A percentile compares a stretch with the other conserved stretches of the same genome.
Conservation (phyloP, 140 eudicot genomes). For the Bidens hawaiensis region DNA sequence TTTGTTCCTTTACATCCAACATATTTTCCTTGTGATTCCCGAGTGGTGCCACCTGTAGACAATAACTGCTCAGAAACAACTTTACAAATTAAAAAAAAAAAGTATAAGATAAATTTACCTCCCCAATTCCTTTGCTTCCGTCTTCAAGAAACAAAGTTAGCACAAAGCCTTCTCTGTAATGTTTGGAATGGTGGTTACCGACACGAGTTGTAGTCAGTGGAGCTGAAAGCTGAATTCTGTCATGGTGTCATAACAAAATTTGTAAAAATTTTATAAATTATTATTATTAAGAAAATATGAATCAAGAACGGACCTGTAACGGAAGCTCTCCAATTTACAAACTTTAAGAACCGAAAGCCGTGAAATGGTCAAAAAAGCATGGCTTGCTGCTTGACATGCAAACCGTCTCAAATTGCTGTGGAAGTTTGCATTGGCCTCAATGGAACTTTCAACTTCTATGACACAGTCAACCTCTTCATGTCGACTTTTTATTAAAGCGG, state of each 20-base stretch:
- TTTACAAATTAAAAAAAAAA: not conserved
- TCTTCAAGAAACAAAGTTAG: slow-evolving; percentile 66
- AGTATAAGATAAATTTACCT: slow-evolving; percentile 40
- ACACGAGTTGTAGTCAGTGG: slow-evolving; percentile 71
- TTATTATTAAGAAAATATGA: not conserved
- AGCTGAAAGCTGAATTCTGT: slow-evolving; percentile 71
- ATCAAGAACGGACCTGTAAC: slow-evolving; percentile 55
- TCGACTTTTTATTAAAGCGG: slow-evolving; percentile 57
- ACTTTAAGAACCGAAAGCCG: slow-evolving; percentile 48
- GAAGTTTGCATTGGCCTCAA: slow-evolving; percentile 64
- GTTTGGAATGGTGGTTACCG: slow-evolving; percentile 23
- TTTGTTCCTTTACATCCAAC: slow-evolving; percentile 78
- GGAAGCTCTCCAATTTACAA: slow-evolving; percentile 53
- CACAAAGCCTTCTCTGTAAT: slow-evolving; percentile 77
- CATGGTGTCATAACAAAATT: slow-evolving; percentile 20
- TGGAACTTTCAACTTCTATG: slow-evolving; percentile 86
- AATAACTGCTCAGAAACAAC: not conserved
- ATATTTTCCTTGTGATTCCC: slow-evolving; percentile 64
- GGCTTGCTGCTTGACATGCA: slow-evolving; percentile 62
- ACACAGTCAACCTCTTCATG: slow-evolving; percentile 63
- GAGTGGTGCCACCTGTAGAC: slow-evolving; percentile 85
- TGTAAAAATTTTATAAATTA: not conserved
- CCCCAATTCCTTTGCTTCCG: slow-evolving; percentile 88
- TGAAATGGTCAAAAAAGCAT: slow-evolving; percentile 51
- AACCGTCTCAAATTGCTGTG: slow-evolving; percentile 66